Evolutionary conservation across 257 asterid species (phyloP).

Genomic region (Lavandula angustifolia): DNA sequence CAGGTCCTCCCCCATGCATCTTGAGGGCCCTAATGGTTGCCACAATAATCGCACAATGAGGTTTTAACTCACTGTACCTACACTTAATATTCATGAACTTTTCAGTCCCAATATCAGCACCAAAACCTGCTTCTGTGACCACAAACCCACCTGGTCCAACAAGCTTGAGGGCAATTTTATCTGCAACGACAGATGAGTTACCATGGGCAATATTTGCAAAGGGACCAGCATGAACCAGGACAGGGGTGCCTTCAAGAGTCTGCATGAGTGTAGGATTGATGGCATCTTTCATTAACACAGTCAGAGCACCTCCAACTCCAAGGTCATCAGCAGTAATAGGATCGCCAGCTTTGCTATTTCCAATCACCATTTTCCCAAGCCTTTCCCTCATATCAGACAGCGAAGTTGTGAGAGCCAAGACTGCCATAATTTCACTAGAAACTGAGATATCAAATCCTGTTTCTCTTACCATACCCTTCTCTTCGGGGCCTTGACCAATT

Average conservation of each 20-base stretch:
- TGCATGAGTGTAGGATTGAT: slow-evolving; percentile 95
- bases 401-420: slow-evolving; percentile 94
- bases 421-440: slow-evolving; percentile 99
- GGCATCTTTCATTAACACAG: slow-evolving; percentile 96
- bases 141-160: slow-evolving; percentile 97
- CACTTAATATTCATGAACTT: slow-evolving; percentile 97
- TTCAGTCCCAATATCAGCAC: slow-evolving; percentile 95
- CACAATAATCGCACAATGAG: slow-evolving; percentile 93
- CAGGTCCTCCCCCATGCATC: slow-evolving; percentile 99
- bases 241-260: slow-evolving; percentile 96
- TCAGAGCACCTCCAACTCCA: slow-evolving; percentile 94
- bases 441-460: slow-evolving; percentile 95
- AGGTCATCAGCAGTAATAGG: slow-evolving; percentile 97
- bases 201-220: slow-evolving; percentile 98
- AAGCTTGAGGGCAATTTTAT: slow-evolving; percentile 84
- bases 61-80: slow-evolving; percentile 82
- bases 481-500: slow-evolving; percentile 96
- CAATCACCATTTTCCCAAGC: slow-evolving; percentile 97
- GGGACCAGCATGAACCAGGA: slow-evolving; percentile 94
- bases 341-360: slow-evolving; percentile 91
- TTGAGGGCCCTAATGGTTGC: slow-evolving; percentile 95
- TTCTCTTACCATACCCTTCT: slow-evolving; percentile 94
- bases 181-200: slow-evolving; percentile 91
- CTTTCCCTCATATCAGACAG: slow-evolving; percentile 92
- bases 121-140: slow-evolving; percentile 95